phyloP scores from a whole-genome alignment of 2,329 filamentous ascomycete genomes.

The Xenosphaeropsis pyriputrescens region DNA sequence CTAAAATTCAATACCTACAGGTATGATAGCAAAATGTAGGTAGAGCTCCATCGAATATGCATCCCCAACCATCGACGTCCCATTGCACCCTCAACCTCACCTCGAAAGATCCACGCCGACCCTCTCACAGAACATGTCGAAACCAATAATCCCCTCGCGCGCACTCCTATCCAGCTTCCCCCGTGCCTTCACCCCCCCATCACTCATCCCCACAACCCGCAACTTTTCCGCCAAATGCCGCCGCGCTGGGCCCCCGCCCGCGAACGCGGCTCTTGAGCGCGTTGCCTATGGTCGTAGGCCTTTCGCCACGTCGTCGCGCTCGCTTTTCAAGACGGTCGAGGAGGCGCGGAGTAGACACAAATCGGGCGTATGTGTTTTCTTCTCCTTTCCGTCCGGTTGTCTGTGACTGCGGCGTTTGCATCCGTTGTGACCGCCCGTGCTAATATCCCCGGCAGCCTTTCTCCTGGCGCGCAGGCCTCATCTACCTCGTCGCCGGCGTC shows the following conservation, averaged over 20 bases:
- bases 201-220: neutral
- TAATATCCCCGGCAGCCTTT: constrained; percentile 48
- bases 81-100: no score
- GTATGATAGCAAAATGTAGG: no score
- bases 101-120: no score
- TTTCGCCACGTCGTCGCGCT: constrained; percentile 6
- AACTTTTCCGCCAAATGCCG: constrained; percentile 4
- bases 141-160: constrained; percentile 10
- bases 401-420: no score
- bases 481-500: constrained; percentile 70
- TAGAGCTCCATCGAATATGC: no score
- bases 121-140: constrained; percentile 8
- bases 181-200: neutral
- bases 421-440: no score
- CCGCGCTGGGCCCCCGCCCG: constrained; percentile 3
- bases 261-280: neutral
- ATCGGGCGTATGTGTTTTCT: constrained; percentile 13
- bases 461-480: constrained; percentile 75
- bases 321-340: constrained; percentile 17
- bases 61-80: no score
- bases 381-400: no score
- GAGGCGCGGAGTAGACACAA: constrained; percentile 15
- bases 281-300: constrained; percentile 1
- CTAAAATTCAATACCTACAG: no score
- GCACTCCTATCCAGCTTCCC: constrained; percentile 10